Evolutionary conservation across 2,329 filamentous ascomycete species (phyloP), one percentile per base, ranked within the genome.

Genomic region (Myriosclerotinia duriaeana): DNA sequence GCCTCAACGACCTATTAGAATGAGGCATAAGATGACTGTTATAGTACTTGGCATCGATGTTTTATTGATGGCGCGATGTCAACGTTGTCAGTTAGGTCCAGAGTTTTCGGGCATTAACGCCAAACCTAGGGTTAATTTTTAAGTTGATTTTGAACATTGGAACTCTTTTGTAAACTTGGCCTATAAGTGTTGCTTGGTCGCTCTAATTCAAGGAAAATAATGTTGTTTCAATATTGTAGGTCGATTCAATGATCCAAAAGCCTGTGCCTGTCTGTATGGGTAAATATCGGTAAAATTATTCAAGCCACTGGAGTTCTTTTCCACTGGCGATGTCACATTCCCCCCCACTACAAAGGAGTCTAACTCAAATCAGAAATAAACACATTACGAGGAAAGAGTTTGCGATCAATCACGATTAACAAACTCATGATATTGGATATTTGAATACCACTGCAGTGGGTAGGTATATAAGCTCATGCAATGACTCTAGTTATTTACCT

Each of bases 351-450:
- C 6, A 34, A 34, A 34, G 30, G 30, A 44, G 42, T 44, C 42
- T 44, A 44, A 44, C 17, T 3, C 7, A n/a, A 11, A n/a, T 48
- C 2, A n/a, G 44, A 48, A 48, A 48, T n/a, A 20, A 48, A n/a
- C 44, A 48, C 20, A 22, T 48, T 48, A 46, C 17, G 6, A 46
- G 52, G 61, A 54, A 64, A 42, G 50, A 55, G 52, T 64, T 56
- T 38, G 38, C 52, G 52, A 64, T 64, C 61, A 12, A n/a, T 11
- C 20, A 12, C 20, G 12, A 42, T n/a, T 11, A 30, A 7, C 1
- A 38, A 20, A 26, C 6, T 20, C 30, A 17, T 26, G 14, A 50
- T 12, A 36, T 50, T 11, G 12, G 14, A 1, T 12, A 7, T 26
- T 22, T 52, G 15, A 52, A n/a, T n/a, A 26, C 22, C 22, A 30